Evolutionary conservation across 108 stramenopile species (phyloP), one percentile per base, ranked within the genome.

Genomic region (Cyclotella cryptica): DNA sequence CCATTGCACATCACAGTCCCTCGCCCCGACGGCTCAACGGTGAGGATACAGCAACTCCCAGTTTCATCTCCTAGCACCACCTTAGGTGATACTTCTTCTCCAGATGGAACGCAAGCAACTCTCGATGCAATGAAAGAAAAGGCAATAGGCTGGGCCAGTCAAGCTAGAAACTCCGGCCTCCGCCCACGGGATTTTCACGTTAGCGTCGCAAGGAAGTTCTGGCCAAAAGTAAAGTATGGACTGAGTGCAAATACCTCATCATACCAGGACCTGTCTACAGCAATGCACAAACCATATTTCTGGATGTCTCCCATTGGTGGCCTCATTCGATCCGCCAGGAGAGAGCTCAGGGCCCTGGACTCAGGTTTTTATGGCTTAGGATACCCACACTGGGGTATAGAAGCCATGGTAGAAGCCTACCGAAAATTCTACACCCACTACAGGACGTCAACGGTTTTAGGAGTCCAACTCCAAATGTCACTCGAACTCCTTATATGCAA

Each of bases 341-440:
- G 9, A 18, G 30, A 19, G 19, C 17, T 57, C 8, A 27, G 57
- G 27, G 57, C 58, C 13, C 59, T 72, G 0, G 41, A 7, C 19
- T 8, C 17, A 0, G 71, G 71, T 0, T 72, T 72, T 19, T 72
- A 47, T 29, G 57, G 71, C 0, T 41, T 72, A 1, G 71, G 71
- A 28, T 43, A n/a, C 5, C 70, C 70, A 0, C 55, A 71, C 24
- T 21, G 19, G 17, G 55, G 4, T 55, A 43, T 35, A 35, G 35
- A 35, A 35, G 35, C 35, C 35, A 35, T 35, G 35, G 35, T 35
- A 35, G 35, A 35, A 1, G 43, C 42, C 17, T 7, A 59, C 14
- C 44, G 59, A 11, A 43, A 29, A 47, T 43, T 72, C 22, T 12
- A 45, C 10, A 59, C 44, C 12, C 70, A 71, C 57, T 71, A 58